A percentile compares a stretch with the other conserved stretches of the same genome.
Conservation (phyloP, 208 protist species). For the Crithidia expoeki region DNA sequence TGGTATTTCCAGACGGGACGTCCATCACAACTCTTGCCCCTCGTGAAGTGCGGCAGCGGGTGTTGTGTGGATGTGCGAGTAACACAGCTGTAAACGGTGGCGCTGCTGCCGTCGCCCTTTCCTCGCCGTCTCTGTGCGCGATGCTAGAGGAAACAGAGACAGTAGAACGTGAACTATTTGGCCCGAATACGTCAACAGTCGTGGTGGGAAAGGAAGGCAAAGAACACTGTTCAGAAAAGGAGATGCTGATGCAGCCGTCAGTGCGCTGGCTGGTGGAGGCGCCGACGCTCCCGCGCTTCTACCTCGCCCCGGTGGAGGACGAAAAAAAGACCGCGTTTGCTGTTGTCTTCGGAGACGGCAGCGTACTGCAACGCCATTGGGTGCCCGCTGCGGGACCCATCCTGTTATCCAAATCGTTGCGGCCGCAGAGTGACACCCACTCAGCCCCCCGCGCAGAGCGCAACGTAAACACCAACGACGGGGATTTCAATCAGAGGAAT, state of each 20-base stretch:
- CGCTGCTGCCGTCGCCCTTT: constrained; percentile 16
- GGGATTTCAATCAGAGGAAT: no score
- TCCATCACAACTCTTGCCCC: constrained; percentile 37
- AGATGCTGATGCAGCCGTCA: constrained; percentile 1
- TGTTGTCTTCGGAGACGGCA: constrained; percentile 76
- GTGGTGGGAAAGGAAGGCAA: background rate
- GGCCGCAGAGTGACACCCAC: background rate
- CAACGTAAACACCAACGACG: background rate
- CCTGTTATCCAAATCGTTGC: background rate
- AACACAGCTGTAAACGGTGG: background rate
- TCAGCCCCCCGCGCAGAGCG: background rate
- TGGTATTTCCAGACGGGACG: constrained; percentile 34
- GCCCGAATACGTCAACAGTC: no score
- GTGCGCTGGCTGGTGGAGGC: constrained; percentile 77
- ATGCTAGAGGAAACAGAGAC: constrained; percentile 31
- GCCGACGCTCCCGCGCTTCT: constrained; percentile 68
- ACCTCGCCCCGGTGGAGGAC: constrained; percentile 43
- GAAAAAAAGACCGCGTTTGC: constrained; percentile 42
- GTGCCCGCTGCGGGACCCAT: constrained; percentile 16
- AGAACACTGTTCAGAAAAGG: background rate
- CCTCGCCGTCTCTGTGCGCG: constrained; percentile 25
- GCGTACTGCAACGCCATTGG: constrained; percentile 58
- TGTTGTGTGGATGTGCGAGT: background rate
- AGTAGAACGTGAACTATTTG: constrained; percentile 26
- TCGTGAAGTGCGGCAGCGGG: constrained; percentile 18